phyloP scores from a whole-genome alignment of 2,329 filamentous ascomycete genomes.

The Botrytis sinoallii region DNA sequence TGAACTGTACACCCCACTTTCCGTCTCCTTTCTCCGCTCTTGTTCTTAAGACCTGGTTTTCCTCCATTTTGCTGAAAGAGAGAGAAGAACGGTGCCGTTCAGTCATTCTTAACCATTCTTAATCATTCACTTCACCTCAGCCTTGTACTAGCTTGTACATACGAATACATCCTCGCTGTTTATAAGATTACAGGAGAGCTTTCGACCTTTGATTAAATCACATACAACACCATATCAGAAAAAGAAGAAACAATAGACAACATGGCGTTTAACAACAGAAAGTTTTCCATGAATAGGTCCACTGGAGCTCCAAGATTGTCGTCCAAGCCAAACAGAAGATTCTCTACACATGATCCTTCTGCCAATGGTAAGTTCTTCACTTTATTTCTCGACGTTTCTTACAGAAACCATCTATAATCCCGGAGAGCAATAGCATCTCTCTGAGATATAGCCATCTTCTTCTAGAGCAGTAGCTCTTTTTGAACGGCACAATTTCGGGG shows the following conservation, averaged over 20 bases:
- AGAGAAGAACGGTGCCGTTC: background rate
- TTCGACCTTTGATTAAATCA: background rate
- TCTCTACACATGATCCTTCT: conserved; percentile 57
- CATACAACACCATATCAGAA: background rate
- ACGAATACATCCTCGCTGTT: background rate
- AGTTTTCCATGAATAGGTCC: conserved; percentile 66
- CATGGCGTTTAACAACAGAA: conserved; percentile 51
- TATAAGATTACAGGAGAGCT: background rate
- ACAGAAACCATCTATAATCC: background rate
- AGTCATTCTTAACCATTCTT: background rate
- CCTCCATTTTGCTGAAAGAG: background rate
- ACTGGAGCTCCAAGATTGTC: conserved; percentile 57
- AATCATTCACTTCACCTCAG: conserved; percentile 11
- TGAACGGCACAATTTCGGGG: background rate
- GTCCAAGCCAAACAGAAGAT: conserved; percentile 45
- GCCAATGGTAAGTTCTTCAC: conserved; percentile 48
- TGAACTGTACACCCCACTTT: background rate
- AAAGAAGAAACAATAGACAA: conserved; percentile 15
- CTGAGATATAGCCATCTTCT: background rate
- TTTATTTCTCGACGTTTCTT: background rate
- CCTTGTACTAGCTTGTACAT: background rate
- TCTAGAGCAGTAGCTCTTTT: background rate
- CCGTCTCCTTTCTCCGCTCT: conserved; percentile 1
- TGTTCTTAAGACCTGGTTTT: background rate
- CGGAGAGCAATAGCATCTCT: background rate